A percentile compares a stretch with the other conserved stretches of the same genome.
These are phyloP conservation scores for Termitomyces sp. DNA, from an alignment of 768 basidiomycete genomes.

Conservation along the genomic window DNA sequence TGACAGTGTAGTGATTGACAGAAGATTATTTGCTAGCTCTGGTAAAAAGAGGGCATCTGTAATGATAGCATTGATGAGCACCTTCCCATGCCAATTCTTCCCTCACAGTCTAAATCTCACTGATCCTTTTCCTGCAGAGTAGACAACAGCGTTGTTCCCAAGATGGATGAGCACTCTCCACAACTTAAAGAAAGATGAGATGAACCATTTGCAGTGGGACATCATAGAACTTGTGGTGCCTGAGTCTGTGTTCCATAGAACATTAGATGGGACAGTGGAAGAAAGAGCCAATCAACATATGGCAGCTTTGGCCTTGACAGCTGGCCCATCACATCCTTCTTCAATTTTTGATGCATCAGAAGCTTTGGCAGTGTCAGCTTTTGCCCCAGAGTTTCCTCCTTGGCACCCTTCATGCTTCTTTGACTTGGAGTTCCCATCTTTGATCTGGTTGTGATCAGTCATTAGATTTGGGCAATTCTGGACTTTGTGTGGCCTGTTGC, in stretches of 20 bases:
- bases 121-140: conserved; percentile 5
- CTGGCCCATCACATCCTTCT: background rate
- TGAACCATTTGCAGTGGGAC: too few species aligned
- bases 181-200: too few species aligned
- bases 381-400: background rate
- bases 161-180: conserved; percentile 1
- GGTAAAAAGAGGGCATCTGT: background rate
- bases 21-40: too few species aligned
- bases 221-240: too few species aligned
- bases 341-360: background rate
- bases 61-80: background rate
- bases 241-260: too few species aligned
- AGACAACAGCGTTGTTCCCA: background rate
- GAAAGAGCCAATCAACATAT: too few species aligned
- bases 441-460: background rate
- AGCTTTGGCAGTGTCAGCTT: background rate
- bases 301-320: too few species aligned
- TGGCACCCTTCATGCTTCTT: background rate
- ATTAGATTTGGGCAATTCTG: background rate
- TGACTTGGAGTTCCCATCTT: background rate
- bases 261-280: too few species aligned
- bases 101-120: conserved; percentile 7
- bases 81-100: background rate
- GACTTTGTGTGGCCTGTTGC: background rate
- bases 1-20: too few species aligned